Conservation (phyloP, 495 filamentous ascomycete species). For the Amorphotheca resinae region DNA sequence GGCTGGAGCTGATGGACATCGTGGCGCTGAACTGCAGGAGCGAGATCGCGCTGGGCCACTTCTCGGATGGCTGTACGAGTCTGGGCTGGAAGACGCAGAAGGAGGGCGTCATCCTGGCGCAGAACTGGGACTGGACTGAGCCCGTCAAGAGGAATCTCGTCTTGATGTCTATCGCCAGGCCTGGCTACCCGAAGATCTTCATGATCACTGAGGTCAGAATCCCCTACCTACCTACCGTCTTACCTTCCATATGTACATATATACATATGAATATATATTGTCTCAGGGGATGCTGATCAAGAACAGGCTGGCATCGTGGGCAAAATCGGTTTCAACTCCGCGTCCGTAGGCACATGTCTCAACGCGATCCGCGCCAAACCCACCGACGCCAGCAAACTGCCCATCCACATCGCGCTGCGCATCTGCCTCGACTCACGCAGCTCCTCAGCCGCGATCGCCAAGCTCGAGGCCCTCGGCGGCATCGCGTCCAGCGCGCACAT, state of each 20-base stretch:
- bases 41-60: constrained; percentile 51
- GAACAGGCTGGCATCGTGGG: constrained; percentile 54
- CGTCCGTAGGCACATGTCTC: constrained; percentile 48
- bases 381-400: constrained; percentile 38
- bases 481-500: constrained; percentile 50
- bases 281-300: constrained; percentile 22
- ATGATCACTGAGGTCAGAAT: constrained; percentile 34
- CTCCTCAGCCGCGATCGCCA: constrained; percentile 35
- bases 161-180: constrained; percentile 1
- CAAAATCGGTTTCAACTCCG: constrained; percentile 57
- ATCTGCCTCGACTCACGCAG: constrained; percentile 43
- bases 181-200: constrained; percentile 6
- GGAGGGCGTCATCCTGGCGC: constrained; percentile 31
- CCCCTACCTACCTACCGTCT: constrained; percentile 16
- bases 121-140: constrained; percentile 58
- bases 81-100: constrained; percentile 36
- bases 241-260: background rate
- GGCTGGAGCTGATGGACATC: constrained; percentile 38
- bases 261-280: background rate
- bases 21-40: constrained; percentile 56
- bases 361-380: constrained; percentile 53
- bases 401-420: constrained; percentile 50
- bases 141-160: constrained; percentile 35
- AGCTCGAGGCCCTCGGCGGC: constrained; percentile 33
- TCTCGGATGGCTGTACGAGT: constrained; percentile 51